A percentile compares a stretch with the other conserved stretches of the same genome.
phyloP scores from a whole-genome alignment of 768 basidiomycete genomes.

The Pisolithus microcarpus region DNA sequence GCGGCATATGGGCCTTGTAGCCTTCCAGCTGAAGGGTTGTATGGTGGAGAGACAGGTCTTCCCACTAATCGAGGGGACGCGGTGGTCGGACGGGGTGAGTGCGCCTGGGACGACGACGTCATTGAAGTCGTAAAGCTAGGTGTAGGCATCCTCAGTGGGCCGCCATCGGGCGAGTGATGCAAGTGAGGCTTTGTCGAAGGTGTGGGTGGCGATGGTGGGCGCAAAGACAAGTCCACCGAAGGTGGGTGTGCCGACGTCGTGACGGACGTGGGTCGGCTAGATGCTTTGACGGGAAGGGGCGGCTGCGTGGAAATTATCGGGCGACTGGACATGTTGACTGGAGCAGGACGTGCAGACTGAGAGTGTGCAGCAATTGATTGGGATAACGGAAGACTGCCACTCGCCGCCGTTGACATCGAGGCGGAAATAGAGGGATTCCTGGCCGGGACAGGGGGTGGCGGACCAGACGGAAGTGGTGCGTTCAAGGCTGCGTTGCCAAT shows the following conservation, averaged over 20 bases:
- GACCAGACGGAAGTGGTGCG: background rate
- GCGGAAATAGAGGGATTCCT: slow-evolving; percentile 4
- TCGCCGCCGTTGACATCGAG: background rate
- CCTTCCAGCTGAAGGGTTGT: background rate
- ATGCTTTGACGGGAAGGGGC: background rate
- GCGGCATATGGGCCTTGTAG: background rate
- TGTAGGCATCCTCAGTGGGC: background rate
- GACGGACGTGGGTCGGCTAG: background rate
- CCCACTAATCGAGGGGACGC: background rate
- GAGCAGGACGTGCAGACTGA: background rate
- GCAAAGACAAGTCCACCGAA: slow-evolving; percentile 6
- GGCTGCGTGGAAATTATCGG: background rate
- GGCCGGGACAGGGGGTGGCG: slow-evolving; percentile 9
- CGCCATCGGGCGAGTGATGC: background rate
- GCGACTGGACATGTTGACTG: no score
- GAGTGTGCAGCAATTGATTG: background rate
- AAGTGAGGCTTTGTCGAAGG: background rate
- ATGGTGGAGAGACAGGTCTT: background rate
- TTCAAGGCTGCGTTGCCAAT: background rate
- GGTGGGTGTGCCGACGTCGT: slow-evolving; percentile 1
- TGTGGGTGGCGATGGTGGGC: slow-evolving; percentile 3
- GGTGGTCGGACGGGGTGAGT: no score
- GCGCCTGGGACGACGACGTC: slow-evolving; percentile 1
- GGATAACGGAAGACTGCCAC: background rate
- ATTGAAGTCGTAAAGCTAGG: background rate